Percentiles rank a stretch among this genome's conserved stretches.
Evolutionary conservation across 768 basidiomycete species (phyloP).

Genomic region (Dacryopinax spathularia): DNA sequence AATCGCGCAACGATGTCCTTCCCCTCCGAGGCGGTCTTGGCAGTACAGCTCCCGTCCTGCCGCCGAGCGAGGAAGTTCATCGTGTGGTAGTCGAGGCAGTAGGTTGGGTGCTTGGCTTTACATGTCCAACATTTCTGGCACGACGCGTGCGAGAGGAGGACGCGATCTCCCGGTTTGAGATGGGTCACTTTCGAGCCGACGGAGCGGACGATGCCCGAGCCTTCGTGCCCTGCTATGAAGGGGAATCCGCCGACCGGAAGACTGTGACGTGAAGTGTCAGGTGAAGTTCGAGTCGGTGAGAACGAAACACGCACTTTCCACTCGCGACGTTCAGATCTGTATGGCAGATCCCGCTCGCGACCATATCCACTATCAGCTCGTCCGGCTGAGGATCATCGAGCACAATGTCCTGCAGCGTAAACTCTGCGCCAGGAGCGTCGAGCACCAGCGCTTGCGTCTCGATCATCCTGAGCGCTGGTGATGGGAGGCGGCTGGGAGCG

Average conservation of each 20-base stretch:
- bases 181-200: neutral
- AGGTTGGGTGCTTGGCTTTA: neutral
- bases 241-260: neutral
- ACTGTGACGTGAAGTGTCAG: neutral
- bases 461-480: neutral
- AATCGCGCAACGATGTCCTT: neutral
- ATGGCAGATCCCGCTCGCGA: conserved; percentile 3
- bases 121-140: neutral
- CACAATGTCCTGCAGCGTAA: neutral
- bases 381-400: neutral
- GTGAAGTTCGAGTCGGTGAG: neutral
- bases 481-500: neutral
- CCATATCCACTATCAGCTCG: neutral
- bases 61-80: neutral
- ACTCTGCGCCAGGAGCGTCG: neutral
- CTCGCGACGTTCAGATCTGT: neutral
- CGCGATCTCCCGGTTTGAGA: neutral
- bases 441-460: neutral
- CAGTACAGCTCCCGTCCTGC: neutral
- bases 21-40: neutral
- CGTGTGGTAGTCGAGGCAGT: neutral
- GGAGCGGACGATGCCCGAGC: neutral
- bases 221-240: neutral
- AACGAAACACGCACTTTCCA: neutral
- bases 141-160: neutral